Evolutionary conservation across 1,284 basidiomycete genomes (phyloP), one percentile per base, ranked within the genome.

Genomic region (Pseudozyma tsukubaensis): DNA sequence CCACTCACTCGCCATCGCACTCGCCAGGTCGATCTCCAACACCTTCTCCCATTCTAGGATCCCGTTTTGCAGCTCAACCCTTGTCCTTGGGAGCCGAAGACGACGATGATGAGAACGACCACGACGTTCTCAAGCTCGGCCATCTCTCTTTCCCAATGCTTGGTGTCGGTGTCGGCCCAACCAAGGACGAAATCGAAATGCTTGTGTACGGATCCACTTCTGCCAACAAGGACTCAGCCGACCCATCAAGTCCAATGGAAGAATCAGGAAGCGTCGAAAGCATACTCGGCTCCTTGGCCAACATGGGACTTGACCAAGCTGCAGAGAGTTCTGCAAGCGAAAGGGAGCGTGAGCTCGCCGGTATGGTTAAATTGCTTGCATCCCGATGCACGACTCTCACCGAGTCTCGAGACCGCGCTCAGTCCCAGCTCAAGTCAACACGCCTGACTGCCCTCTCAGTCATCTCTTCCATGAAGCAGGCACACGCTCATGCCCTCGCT

Each of bases 391-490:
- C 37, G 4, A 60, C 61, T 35, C 62, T 76, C 45, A 50, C 65
- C 37, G 58, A 68, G 1, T 60, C 68, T 13, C 57, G 69, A 36
- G 65, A 72, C 24, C 65, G 61, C 34, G 73, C 65, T 3, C 61
- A 65, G 50, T 50, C 61, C 6, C 63, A 78, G 39, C 72, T 81
- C 50, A 72, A 73, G 40, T 72, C 68, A n/a, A 82, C 77, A 6
- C 74, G 82, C 35, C 61, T 83, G 21, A 77, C 78, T 14, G 80
- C 82, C 1, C 69, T 83, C n/a, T 81, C 82, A 8, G 64, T 81
- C 50, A 72, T 83, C 40, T 79, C 78, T 1, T 78, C 78, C 16
- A 65, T 81, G 42, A 76, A 72, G 45, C 78, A 81, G 19, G 73
- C 77, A 5, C 77, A 79, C 39, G 70, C 80, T 7, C 79, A 81